Evolutionary conservation across 1,284 basidiomycete species (phyloP).

Genomic region (Tetrapyrgos nigripes): DNA sequence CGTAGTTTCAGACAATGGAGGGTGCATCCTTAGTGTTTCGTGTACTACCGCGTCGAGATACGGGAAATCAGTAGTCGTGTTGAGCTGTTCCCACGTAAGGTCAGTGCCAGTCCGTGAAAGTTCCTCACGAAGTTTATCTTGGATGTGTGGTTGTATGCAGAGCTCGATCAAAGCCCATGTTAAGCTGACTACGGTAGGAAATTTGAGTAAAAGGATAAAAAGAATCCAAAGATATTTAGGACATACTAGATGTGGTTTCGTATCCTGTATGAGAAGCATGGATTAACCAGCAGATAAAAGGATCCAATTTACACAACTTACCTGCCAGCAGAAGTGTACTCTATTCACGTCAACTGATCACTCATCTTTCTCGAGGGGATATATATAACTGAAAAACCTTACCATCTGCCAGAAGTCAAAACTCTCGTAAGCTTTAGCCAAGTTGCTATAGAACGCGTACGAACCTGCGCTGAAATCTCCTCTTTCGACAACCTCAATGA

Average conservation of each 20-base stretch:
- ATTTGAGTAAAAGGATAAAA: background rate
- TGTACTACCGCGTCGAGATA: constrained; percentile 50
- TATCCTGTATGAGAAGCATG: constrained; percentile 23
- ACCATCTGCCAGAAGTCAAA: constrained; percentile 6
- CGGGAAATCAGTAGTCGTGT: background rate
- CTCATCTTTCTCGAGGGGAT: no score
- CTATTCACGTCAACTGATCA: constrained; percentile 30
- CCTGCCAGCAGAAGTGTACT: constrained; percentile 46
- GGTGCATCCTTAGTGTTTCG: constrained; percentile 51
- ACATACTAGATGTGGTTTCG: constrained; percentile 49
- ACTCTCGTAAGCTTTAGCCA: background rate
- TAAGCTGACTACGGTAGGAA: constrained; percentile 26
- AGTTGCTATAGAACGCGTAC: constrained; percentile 1
- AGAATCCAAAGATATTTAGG: background rate
- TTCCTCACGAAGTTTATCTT: constrained; percentile 33
- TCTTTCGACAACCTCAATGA: constrained; percentile 61
- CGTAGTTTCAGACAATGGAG: constrained; percentile 46
- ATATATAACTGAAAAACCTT: background rate
- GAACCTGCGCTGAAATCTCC: constrained; percentile 68
- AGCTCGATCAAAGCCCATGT: constrained; percentile 41
- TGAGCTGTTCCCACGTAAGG: constrained; percentile 18
- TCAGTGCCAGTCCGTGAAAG: constrained; percentile 26
- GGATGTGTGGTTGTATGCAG: constrained; percentile 23
- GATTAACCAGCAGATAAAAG: background rate
- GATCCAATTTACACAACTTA: background rate